phyloP scores from a whole-genome alignment of 345 rosid genomes.

The Laguncularia racemosa region DNA sequence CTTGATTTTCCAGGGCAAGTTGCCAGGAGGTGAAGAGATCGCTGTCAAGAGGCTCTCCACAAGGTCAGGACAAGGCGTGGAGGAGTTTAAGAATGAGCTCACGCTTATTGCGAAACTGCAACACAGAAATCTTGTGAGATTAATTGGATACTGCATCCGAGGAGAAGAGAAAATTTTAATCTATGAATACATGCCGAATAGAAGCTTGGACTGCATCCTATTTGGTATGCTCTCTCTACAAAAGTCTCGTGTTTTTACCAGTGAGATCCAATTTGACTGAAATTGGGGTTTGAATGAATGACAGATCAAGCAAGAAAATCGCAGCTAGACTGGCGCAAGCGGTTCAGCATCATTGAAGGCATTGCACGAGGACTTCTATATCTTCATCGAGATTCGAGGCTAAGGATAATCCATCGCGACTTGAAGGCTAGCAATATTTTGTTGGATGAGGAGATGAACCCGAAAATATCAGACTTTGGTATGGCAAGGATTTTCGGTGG shows the following conservation, averaged over 20 bases:
- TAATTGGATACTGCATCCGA: constrained; percentile 59
- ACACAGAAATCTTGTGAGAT: constrained; percentile 63
- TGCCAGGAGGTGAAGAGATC: constrained; percentile 54
- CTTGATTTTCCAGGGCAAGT: constrained; percentile 38
- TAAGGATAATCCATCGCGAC: constrained; percentile 68
- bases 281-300: neutral
- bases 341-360: constrained; percentile 57
- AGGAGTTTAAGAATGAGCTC: constrained; percentile 60
- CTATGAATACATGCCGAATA: constrained; percentile 67
- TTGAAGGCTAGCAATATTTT: constrained; percentile 62
- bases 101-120: constrained; percentile 50
- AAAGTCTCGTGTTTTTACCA: neutral
- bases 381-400: constrained; percentile 64
- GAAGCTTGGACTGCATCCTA: constrained; percentile 52
- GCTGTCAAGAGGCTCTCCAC: constrained; percentile 59
- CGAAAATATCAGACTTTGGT: constrained; percentile 73
- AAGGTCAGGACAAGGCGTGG: constrained; percentile 49
- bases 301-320: constrained; percentile 39
- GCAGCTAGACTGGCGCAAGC: constrained; percentile 40
- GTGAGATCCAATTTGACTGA: neutral
- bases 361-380: constrained; percentile 73
- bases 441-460: constrained; percentile 67
- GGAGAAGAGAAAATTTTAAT: constrained; percentile 56
- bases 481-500: constrained; percentile 59
- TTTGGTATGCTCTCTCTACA: constrained; percentile 32